Conservation (phyloP, 2,329 filamentous ascomycete species). For the Talaromyces albobiverticillius region DNA sequence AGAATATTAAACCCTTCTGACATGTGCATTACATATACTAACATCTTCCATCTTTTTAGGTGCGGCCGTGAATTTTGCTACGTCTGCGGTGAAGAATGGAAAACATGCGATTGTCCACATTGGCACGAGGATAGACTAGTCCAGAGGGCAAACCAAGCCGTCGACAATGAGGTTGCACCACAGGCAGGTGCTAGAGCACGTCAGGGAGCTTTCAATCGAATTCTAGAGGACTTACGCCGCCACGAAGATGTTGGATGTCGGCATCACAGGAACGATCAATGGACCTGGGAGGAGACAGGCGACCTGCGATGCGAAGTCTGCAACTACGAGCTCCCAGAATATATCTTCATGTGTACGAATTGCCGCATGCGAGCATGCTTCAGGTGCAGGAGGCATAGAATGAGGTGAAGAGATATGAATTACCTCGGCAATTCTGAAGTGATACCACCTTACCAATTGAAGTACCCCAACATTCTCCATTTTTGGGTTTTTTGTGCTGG, state of each 20-base stretch:
- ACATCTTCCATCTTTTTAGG: background rate
- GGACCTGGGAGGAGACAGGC: background rate
- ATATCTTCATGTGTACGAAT: slow-evolving; percentile 1
- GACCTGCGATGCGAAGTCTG: background rate
- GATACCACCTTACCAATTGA: no score
- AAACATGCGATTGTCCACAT: background rate
- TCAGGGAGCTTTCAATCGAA: background rate
- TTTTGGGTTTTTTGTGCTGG: no score
- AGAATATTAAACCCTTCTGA: background rate
- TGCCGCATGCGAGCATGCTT: background rate
- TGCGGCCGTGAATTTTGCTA: slow-evolving; percentile 4
- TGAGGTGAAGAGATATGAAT: no score
- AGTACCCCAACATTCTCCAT: no score
- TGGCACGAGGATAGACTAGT: background rate
- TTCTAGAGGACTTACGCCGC: background rate
- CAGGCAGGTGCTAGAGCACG: background rate
- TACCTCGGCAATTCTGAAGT: no score
- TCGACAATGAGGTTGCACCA: background rate
- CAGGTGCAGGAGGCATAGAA: background rate
- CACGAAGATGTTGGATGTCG: background rate
- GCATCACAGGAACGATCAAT: background rate
- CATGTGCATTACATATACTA: background rate
- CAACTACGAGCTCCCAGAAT: background rate
- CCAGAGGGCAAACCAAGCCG: background rate
- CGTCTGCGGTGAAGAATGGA: background rate